Conservation (phyloP, 768 basidiomycete genomes). For the Omphalotus guepiniiformis region DNA sequence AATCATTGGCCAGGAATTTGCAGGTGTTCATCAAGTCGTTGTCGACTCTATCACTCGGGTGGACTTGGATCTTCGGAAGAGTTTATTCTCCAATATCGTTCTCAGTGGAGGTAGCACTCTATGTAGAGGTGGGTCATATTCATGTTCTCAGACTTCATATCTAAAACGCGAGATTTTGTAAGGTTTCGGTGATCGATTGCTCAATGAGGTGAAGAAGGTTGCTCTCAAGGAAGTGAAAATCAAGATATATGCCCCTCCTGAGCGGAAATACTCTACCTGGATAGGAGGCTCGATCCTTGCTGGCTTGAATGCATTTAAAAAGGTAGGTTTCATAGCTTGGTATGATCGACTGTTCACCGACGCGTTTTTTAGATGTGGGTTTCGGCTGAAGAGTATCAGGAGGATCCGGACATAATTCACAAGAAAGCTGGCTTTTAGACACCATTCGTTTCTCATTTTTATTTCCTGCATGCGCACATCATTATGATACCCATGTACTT, state of each 20-base stretch:
- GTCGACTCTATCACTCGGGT: slow-evolving; percentile 98
- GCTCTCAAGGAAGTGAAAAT: slow-evolving; percentile 96
- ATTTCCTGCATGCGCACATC: slow-evolving; percentile 1
- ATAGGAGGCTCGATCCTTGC: slow-evolving; percentile 97
- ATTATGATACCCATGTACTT: slow-evolving; percentile 10
- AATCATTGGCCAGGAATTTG: slow-evolving; percentile 92
- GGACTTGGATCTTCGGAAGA: slow-evolving; percentile 94
- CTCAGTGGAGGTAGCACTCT: slow-evolving; percentile 95
- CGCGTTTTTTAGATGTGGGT: slow-evolving; percentile 86
- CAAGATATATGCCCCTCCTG: slow-evolving; percentile 99
- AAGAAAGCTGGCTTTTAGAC: slow-evolving; percentile 81
- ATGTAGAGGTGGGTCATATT: slow-evolving; percentile 68
- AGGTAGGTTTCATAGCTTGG: slow-evolving; percentile 47
- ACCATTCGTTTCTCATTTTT: neutral
- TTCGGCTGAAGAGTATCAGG: slow-evolving; percentile 97
- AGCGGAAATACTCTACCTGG: slow-evolving; percentile 97
- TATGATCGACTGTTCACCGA: slow-evolving; percentile 10
- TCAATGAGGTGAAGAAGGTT: slow-evolving; percentile 95
- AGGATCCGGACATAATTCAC: slow-evolving; percentile 98
- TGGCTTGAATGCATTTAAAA: slow-evolving; percentile 95
- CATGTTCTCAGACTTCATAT: neutral
- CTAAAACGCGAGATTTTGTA: neutral
- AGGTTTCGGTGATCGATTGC: slow-evolving; percentile 93
- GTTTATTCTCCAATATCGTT: slow-evolving; percentile 93
- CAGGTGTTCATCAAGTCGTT: slow-evolving; percentile 96